Base-by-base conservation (phyloP, 257 asterid genomes). In the Penstemon newberryi region DNA sequence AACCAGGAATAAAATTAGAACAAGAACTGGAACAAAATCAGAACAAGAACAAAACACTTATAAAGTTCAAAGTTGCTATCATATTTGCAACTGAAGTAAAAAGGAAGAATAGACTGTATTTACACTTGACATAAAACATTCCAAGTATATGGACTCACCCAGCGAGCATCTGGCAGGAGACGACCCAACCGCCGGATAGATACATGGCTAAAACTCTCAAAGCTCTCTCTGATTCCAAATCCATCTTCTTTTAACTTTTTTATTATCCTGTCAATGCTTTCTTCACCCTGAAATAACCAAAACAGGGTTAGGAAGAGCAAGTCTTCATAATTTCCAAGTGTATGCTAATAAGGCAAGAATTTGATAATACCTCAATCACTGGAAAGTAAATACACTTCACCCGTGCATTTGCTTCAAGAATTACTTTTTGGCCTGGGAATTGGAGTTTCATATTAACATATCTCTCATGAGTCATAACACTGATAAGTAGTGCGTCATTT, bases 151-250 rank as follows among this genome's bases (percentile, higher is more conserved):
- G 12, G 0, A 80, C 87, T 67, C 51, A 90, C 97, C 97, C 96
- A 88, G 56, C 91, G 94, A 66, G 87, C 80, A 65, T 90, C 97
- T 19, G 97, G 97, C 71, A 90, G 91, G 62, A 90, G 81, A 57
- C 96, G 97, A 58, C 97, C 97, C 81, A 90, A 66, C 74, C 97
- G 77, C 49, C 97, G 80, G 37, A 90, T 73, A 51, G 94, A 81
- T 19, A 90, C 92, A 8, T 83, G 94, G 60, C 92, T 83, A 58
- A 83, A 86, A 60, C 72, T 78, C 69, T 79, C 85, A 56, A 56
- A 90, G 82, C 75, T 80, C 79, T 86, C 90, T 56, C 76, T 15
- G 56, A 62, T 77, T 55, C 75, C 87, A 71, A 73, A 76, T 10
- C 89, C 84, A 74, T 71, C 87, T 44, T 60, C 70, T 42, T 76